Evolutionary conservation across 2,329 filamentous ascomycete genomes (phyloP).

Genomic region (Cytospora chrysosperma): DNA sequence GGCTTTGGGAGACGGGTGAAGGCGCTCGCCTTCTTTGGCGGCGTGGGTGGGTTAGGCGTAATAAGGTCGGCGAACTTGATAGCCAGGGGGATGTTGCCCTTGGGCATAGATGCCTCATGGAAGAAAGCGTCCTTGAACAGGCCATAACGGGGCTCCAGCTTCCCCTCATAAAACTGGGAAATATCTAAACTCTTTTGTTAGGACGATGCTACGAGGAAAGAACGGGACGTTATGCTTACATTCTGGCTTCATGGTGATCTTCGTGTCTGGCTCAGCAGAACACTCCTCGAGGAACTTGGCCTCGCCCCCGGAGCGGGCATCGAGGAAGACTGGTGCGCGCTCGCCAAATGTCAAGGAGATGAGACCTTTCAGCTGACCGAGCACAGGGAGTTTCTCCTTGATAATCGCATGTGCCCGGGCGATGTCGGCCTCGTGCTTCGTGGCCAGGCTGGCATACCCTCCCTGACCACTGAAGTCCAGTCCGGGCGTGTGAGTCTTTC

Average conservation of each 20-base stretch:
- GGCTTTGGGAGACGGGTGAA: slow-evolving; percentile 38
- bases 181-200: slow-evolving; percentile 21
- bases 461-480: slow-evolving; percentile 28
- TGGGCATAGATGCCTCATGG: slow-evolving; percentile 27
- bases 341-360: slow-evolving; percentile 26
- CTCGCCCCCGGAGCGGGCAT: slow-evolving; percentile 27
- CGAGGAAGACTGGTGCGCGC: slow-evolving; percentile 29
- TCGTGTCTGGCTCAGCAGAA: slow-evolving; percentile 28
- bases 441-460: slow-evolving; percentile 24
- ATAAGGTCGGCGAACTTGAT: slow-evolving; percentile 31
- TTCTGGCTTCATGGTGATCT: slow-evolving; percentile 29
- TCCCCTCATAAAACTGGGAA: slow-evolving; percentile 28
- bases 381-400: slow-evolving; percentile 27
- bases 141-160: slow-evolving; percentile 31
- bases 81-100: slow-evolving; percentile 28
- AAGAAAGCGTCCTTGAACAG: slow-evolving; percentile 32
- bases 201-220: not conserved
- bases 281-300: slow-evolving; percentile 27
- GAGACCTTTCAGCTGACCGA: slow-evolving; percentile 28
- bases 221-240: slow-evolving; percentile 4
- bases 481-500: slow-evolving; percentile 26
- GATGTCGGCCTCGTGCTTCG: slow-evolving; percentile 25
- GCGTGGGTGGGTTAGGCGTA: slow-evolving; percentile 26
- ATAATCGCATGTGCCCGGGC: slow-evolving; percentile 26
- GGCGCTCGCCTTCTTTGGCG: slow-evolving; percentile 36